A percentile compares a stretch with the other conserved stretches of the same genome.
These are phyloP conservation scores for Coccomyxa sp. DNA, from an alignment of 139 green algal genomes.

Conservation along the genomic window DNA sequence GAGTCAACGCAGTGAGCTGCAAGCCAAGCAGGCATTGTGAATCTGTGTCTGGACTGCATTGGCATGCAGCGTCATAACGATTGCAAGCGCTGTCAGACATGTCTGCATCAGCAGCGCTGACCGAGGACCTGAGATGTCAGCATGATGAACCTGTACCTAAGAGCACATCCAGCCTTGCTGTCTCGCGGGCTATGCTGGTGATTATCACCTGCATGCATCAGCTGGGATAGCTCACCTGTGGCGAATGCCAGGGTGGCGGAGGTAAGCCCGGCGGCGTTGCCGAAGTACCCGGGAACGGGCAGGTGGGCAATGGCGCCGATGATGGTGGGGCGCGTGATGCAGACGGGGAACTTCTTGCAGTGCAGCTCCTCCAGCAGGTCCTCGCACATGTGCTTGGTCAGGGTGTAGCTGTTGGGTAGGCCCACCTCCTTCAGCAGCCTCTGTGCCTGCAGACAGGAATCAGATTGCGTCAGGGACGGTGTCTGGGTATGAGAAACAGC, in stretches of 20 bases:
- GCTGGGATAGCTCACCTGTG: neutral
- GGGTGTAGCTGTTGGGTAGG: slow-evolving; percentile 20
- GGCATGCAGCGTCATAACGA: too few species aligned
- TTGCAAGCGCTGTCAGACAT: too few species aligned
- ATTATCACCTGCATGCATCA: too few species aligned
- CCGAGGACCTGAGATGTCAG: too few species aligned
- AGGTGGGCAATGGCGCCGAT: slow-evolving; percentile 6
- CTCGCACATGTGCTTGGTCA: slow-evolving; percentile 36
- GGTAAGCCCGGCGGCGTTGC: slow-evolving; percentile 2
- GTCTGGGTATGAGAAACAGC: neutral
- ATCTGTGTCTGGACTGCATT: too few species aligned
- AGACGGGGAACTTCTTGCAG: neutral
- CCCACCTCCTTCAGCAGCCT: neutral
- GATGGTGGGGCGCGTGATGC: slow-evolving; percentile 20
- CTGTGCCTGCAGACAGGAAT: neutral
- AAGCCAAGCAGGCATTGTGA: too few species aligned
- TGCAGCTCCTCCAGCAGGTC: slow-evolving; percentile 14
- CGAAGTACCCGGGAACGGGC: slow-evolving; percentile 4
- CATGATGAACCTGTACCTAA: too few species aligned
- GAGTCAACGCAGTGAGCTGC: too few species aligned
- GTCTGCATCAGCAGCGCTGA: too few species aligned
- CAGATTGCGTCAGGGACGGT: neutral
- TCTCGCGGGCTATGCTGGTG: too few species aligned
- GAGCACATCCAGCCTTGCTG: too few species aligned
- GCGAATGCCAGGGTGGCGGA: neutral